Percentiles rank a stretch among this genome's conserved stretches.
Evolutionary conservation across 768 basidiomycete genomes (phyloP).

Genomic region (Hygrocybe coccinea): DNA sequence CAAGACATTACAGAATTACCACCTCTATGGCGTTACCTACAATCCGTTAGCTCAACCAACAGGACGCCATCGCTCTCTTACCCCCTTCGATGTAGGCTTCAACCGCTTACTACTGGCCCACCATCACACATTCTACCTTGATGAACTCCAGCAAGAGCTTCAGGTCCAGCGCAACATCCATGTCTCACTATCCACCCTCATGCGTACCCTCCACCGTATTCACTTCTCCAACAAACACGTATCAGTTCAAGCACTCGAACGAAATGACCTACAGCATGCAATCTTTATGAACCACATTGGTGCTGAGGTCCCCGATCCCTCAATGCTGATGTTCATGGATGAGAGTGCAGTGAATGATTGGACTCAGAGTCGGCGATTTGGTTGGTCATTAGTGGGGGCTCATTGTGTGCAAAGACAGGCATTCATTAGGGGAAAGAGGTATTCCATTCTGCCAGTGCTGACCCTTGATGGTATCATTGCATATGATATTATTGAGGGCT

Average conservation of each 20-base stretch:
- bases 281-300: conserved; percentile 5
- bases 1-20: conserved; percentile 3
- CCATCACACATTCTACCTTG: conserved; percentile 7
- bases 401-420: conserved; percentile 19
- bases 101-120: conserved; percentile 3
- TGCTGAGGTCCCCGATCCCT: not conserved
- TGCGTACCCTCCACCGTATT: not conserved
- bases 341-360: conserved; percentile 23
- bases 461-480: conserved; percentile 28
- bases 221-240: not conserved
- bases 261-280: not conserved
- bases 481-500: conserved; percentile 32
- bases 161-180: not conserved
- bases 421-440: conserved; percentile 24
- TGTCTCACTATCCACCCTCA: not conserved
- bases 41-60: conserved; percentile 4
- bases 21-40: not conserved
- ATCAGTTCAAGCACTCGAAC: not conserved
- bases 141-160: not conserved
- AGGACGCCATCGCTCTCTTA: conserved; percentile 5
- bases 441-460: conserved; percentile 28
- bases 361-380: conserved; percentile 15
- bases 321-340: conserved; percentile 21
- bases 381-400: conserved; percentile 14
- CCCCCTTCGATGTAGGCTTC: conserved; percentile 1